phyloP scores from a whole-genome alignment of 108 stramenopile genomes.

The Bacterosira constricta region DNA sequence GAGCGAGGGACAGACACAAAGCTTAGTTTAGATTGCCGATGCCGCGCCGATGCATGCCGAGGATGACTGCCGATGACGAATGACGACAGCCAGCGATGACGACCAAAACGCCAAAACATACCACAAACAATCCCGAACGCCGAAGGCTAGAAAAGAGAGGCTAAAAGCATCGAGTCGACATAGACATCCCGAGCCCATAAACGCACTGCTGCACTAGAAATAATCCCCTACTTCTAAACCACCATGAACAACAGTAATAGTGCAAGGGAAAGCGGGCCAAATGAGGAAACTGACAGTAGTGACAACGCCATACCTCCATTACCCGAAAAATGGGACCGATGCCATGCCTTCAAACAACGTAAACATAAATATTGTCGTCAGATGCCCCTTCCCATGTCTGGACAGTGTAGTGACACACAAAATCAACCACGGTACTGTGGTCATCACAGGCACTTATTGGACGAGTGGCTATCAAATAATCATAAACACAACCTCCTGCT shows the following conservation, averaged over 20 bases:
- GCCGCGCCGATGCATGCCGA: no score
- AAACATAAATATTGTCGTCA: constrained; percentile 76
- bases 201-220: no score
- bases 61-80: neutral
- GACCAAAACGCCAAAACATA: no score
- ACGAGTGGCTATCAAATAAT: constrained; percentile 52
- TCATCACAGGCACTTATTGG: constrained; percentile 38
- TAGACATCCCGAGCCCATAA: neutral
- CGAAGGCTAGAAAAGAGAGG: no score
- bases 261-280: neutral
- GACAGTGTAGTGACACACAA: neutral
- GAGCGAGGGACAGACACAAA: no score
- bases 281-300: neutral
- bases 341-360: constrained; percentile 61
- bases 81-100: neutral
- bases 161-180: no score
- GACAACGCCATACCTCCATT: constrained; percentile 20
- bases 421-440: constrained; percentile 44
- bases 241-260: neutral
- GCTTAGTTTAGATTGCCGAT: no score
- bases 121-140: no score
- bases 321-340: constrained; percentile 74
- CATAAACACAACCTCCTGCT: constrained; percentile 36
- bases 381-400: constrained; percentile 30
- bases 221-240: neutral